These are phyloP conservation scores for Xylaria sp. DNA, from an alignment of 2,329 filamentous ascomycete species.

Conservation along the genomic window DNA sequence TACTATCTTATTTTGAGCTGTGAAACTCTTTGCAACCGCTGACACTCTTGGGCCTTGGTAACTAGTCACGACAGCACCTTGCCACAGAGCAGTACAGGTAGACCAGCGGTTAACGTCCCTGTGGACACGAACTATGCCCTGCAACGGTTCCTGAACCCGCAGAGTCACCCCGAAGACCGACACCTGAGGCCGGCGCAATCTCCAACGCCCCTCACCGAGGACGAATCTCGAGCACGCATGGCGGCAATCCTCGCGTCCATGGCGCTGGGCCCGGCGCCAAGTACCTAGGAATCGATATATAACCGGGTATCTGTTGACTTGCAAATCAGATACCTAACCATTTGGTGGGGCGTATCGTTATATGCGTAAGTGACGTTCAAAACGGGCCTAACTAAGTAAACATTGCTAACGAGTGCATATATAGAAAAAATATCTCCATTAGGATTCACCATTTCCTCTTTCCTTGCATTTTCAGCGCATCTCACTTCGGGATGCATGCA, in stretches of 20 bases:
- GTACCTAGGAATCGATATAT: conserved; percentile 14
- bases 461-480: too few relatives aligned
- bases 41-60: background rate
- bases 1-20: background rate
- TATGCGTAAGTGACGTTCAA: too few relatives aligned
- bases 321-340: too few relatives aligned
- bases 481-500: too few relatives aligned
- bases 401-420: too few relatives aligned
- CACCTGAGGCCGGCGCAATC: conserved; percentile 27
- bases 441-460: too few relatives aligned
- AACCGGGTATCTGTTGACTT: background rate
- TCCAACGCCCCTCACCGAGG: conserved; percentile 31
- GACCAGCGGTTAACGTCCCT: conserved; percentile 29
- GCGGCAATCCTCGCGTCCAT: conserved; percentile 26
- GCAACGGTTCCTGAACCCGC: conserved; percentile 32
- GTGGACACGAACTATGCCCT: conserved; percentile 32
- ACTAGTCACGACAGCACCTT: background rate
- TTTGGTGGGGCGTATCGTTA: too few relatives aligned
- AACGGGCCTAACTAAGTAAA: too few relatives aligned
- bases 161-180: conserved; percentile 31
- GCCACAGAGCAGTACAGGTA: conserved; percentile 22
- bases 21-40: background rate
- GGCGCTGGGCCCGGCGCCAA: conserved; percentile 2
- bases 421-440: too few relatives aligned
- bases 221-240: conserved; percentile 34